Base-by-base conservation (phyloP, 352 stramenopile species). In the Blastocystis sp. region DNA sequence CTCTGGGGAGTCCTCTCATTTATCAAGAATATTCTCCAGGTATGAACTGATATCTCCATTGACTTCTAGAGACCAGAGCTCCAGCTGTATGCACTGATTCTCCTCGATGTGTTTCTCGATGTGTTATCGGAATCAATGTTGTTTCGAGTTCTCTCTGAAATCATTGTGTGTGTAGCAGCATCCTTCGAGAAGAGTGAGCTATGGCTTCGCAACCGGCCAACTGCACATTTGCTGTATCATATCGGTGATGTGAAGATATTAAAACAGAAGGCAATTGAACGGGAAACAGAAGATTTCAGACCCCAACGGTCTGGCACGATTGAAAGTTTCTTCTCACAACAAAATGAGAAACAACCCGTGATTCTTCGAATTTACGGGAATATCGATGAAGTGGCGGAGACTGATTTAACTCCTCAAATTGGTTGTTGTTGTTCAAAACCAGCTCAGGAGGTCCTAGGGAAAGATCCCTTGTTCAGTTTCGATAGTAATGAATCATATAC, bases 91-190 rank as follows among this genome's bases (percentile, higher is more conserved):
- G 70, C 70, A 17, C 62, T 81, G 24, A 60, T 60, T 4, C 70
- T 81, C 7, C 22, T 81, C 1, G 70, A 81, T 27, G 51, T 27
- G 6, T 81, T 81, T 62, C 22, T 81, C 1, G 70, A 81, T 7
- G 27, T 56, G n/a, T 24, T 81, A 0, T 59, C 37, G 3, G 70
- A 81, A 40, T 30, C 5, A 11, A 81, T 81, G 70, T 42, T 81
- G 22, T 30, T 59, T 13, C 70, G 70, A 11, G 44, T 62, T 15
- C 42, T 81, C 7, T 59, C 37, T 27, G 70, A 81, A 37, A 40
- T 81, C 11, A 17, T 81, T 24, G 70, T 81, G 4, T 81, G 70
- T 64, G 70, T 56, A 4, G 70, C 70, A 7, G 70, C 70, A 22
- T 60, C 70, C 4, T 81, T 81, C n/a, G 70, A 81, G 70, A 51